Evolutionary conservation across 176 grass and related monocot species (phyloP).

Genomic region (Aegilops speltoides): DNA sequence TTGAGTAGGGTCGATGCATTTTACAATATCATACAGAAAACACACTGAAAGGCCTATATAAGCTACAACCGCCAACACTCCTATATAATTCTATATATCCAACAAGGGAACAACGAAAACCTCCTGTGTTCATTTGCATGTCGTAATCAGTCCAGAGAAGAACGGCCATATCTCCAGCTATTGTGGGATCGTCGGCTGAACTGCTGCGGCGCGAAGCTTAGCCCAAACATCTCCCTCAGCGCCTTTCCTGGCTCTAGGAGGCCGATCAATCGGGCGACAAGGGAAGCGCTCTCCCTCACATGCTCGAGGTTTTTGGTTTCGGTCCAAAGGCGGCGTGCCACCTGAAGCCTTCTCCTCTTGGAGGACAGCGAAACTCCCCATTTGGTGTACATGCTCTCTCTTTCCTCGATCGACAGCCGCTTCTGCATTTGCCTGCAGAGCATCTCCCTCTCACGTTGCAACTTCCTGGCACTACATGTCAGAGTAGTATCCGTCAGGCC

Average conservation of each 20-base stretch:
- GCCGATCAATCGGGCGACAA: constrained; percentile 76
- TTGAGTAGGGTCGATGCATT: not conserved
- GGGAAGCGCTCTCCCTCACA: constrained; percentile 80
- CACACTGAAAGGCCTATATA: not conserved
- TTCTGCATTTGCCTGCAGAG: constrained; percentile 86
- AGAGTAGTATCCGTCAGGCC: not conserved
- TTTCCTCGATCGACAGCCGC: constrained; percentile 58
- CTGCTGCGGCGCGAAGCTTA: constrained; percentile 81
- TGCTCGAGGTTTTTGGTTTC: constrained; percentile 77
- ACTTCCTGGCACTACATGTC: constrained; percentile 55
- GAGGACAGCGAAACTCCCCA: constrained; percentile 80
- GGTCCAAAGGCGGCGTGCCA: constrained; percentile 71
- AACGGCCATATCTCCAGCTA: constrained; percentile 61
- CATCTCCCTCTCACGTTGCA: constrained; percentile 88
- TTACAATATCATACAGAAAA: not conserved
- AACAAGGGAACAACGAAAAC: not conserved
- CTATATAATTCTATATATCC: not conserved
- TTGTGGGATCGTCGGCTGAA: constrained; percentile 49
- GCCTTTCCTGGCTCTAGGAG: constrained; percentile 78
- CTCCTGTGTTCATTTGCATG: not conserved
- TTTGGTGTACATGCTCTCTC: constrained; percentile 85
- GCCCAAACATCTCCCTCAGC: constrained; percentile 96
- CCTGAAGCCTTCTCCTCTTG: constrained; percentile 77
- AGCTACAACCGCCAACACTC: not conserved
- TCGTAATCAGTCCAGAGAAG: constrained; percentile 38